Conservation (phyloP, 2,329 filamentous ascomycete species). For the Clarireedia monteithiana region DNA sequence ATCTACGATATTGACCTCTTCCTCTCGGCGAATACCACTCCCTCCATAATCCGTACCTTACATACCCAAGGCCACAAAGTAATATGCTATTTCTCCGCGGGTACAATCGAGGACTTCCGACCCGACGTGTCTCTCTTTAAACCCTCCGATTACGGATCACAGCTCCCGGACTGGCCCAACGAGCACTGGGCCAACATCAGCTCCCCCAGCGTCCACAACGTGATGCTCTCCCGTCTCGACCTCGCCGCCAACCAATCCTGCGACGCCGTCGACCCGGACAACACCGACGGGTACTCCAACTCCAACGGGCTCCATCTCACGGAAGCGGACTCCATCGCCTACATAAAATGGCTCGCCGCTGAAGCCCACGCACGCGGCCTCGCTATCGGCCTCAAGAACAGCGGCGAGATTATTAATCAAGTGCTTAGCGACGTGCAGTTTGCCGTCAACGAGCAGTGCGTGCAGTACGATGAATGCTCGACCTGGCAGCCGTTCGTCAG, state of each 20-base stretch:
- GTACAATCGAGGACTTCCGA: slow-evolving; percentile 57
- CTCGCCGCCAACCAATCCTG: slow-evolving; percentile 54
- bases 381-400: slow-evolving; percentile 62
- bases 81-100: slow-evolving; percentile 70
- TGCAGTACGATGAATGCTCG: slow-evolving; percentile 52
- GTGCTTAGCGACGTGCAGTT: slow-evolving; percentile 11
- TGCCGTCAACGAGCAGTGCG: slow-evolving; percentile 53
- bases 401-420: slow-evolving; percentile 41
- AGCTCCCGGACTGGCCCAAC: slow-evolving; percentile 54
- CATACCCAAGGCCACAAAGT: slow-evolving; percentile 48
- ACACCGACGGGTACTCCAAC: slow-evolving; percentile 61
- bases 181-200: slow-evolving; percentile 59
- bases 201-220: slow-evolving; percentile 48
- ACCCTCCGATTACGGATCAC: slow-evolving; percentile 44
- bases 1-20: slow-evolving; percentile 33
- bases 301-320: slow-evolving; percentile 52
- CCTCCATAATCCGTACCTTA: slow-evolving; percentile 38
- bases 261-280: slow-evolving; percentile 63
- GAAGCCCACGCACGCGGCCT: slow-evolving; percentile 47
- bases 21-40: slow-evolving; percentile 34
- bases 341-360: slow-evolving; percentile 50
- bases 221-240: slow-evolving; percentile 54
- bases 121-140: slow-evolving; percentile 46
- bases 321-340: slow-evolving; percentile 47
- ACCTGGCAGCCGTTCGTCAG: slow-evolving; percentile 50